Evolutionary conservation across 495 filamentous ascomycete genomes (phyloP).

Genomic region (Patellaria atrata): DNA sequence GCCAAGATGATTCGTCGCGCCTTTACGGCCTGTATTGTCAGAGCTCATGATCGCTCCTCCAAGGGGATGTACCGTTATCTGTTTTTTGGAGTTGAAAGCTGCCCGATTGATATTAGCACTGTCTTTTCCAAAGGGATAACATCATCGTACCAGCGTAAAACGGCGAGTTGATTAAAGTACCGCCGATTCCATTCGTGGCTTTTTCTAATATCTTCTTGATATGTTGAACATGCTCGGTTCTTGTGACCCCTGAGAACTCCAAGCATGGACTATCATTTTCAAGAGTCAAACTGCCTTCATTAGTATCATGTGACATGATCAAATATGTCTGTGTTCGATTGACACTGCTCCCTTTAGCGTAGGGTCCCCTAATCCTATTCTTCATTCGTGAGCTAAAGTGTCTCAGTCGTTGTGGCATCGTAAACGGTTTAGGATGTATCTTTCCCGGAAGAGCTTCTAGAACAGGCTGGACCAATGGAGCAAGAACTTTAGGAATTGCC

Average conservation of each 20-base stretch:
- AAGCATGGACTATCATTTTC: constrained; percentile 45
- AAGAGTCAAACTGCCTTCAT: constrained; percentile 45
- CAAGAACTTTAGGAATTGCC: constrained; percentile 42
- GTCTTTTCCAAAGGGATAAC: no score
- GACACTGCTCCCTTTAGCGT: constrained; percentile 37
- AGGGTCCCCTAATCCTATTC: constrained; percentile 42
- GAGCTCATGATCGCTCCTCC: constrained; percentile 50
- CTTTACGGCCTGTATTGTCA: constrained; percentile 40
- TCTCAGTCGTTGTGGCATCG: constrained; percentile 29
- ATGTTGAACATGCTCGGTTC: constrained; percentile 38
- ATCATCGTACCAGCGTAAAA: constrained; percentile 40
- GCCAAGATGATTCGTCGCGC: constrained; percentile 51
- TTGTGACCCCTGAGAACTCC: constrained; percentile 42
- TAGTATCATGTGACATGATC: constrained; percentile 59
- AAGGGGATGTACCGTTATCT: constrained; percentile 52
- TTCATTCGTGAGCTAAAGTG: constrained; percentile 32
- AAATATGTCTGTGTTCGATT: constrained; percentile 50
- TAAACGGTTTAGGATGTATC: constrained; percentile 28
- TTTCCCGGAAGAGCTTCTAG: constrained; percentile 41
- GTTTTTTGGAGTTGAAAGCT: constrained; percentile 18
- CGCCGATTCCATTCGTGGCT: constrained; percentile 42
- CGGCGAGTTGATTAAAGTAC: constrained; percentile 42
- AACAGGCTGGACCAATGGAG: constrained; percentile 41
- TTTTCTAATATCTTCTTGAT: constrained; percentile 37
- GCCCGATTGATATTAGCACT: no score